A percentile compares a stretch with the other conserved stretches of the same genome.
These are phyloP conservation scores for Tolypocladium inflatum DNA, from an alignment of 2,329 filamentous ascomycete genomes.

Conservation along the genomic window DNA sequence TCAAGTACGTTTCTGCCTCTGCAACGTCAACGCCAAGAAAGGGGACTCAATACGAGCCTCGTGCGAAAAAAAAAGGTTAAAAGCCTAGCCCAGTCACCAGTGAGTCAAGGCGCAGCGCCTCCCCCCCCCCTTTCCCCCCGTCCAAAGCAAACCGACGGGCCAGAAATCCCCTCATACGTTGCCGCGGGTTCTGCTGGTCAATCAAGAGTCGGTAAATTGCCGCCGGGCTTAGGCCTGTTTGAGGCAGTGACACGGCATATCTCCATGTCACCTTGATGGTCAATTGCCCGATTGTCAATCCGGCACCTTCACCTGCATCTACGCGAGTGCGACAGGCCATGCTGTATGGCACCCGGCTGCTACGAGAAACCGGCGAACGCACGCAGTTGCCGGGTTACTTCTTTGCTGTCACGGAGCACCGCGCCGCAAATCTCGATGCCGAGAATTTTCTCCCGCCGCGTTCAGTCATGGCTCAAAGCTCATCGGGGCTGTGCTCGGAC, in stretches of 20 bases:
- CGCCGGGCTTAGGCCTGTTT: neutral
- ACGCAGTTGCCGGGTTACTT: neutral
- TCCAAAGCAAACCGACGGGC: neutral
- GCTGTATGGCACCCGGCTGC: neutral
- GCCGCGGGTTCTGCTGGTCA: neutral
- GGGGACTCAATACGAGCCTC: neutral
- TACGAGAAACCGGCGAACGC: neutral
- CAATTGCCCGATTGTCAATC: too few relatives aligned
- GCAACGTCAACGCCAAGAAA: neutral
- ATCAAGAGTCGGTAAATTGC: neutral
- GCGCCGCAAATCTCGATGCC: neutral
- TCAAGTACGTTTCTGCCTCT: neutral
- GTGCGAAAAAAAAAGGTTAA: neutral
- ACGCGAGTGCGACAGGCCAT: neutral
- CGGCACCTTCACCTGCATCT: neutral
- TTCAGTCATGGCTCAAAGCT: neutral
- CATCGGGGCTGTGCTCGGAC: neutral
- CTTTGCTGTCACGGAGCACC: neutral
- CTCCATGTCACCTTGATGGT: neutral
- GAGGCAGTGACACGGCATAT: neutral
- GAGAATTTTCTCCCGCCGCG: neutral
- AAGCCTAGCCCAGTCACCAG: neutral
- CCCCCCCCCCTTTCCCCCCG: too few relatives aligned
- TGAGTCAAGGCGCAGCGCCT: neutral
- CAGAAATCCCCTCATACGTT: neutral